Conservation (phyloP, 208 protist genomes). For the Acanthamoeba lenticulata region DNA sequence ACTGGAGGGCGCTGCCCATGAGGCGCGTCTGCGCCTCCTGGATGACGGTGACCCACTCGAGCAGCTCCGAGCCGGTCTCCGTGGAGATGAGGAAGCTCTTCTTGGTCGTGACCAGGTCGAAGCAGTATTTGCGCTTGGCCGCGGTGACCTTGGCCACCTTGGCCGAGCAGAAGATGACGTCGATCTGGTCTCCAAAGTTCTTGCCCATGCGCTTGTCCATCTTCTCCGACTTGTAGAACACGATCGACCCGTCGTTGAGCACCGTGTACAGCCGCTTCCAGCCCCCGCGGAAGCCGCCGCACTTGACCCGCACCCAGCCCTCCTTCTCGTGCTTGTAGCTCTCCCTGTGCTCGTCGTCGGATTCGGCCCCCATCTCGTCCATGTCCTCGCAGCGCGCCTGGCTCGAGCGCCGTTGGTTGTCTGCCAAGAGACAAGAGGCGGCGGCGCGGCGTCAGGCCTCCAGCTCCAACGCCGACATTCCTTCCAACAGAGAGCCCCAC, state of each 20-base stretch:
- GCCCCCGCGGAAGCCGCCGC: not conserved
- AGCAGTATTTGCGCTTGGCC: conserved; percentile 58
- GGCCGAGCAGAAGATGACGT: conserved; percentile 58
- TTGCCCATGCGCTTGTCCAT: conserved; percentile 37
- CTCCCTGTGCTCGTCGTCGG: not conserved
- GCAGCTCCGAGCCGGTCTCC: conserved; percentile 20
- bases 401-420: too few relatives aligned
- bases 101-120: conserved; percentile 48
- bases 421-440: too few relatives aligned
- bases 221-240: conserved; percentile 63
- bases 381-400: too few relatives aligned
- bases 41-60: conserved; percentile 63
- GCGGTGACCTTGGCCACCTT: conserved; percentile 36
- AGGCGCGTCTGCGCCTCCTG: conserved; percentile 54
- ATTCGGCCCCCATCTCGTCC: not conserved
- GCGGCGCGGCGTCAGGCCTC: too few relatives aligned
- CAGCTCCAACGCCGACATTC: too few relatives aligned
- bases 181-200: not conserved
- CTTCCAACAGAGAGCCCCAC: too few relatives aligned
- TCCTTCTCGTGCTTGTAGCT: conserved; percentile 45
- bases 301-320: conserved; percentile 53
- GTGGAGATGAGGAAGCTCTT: conserved; percentile 34
- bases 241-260: not conserved
- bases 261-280: conserved; percentile 48
- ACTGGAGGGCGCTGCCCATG: conserved; percentile 49